phyloP scores from a whole-genome alignment of 805 yeast species.

The Scheffersomyces amazonensis region DNA sequence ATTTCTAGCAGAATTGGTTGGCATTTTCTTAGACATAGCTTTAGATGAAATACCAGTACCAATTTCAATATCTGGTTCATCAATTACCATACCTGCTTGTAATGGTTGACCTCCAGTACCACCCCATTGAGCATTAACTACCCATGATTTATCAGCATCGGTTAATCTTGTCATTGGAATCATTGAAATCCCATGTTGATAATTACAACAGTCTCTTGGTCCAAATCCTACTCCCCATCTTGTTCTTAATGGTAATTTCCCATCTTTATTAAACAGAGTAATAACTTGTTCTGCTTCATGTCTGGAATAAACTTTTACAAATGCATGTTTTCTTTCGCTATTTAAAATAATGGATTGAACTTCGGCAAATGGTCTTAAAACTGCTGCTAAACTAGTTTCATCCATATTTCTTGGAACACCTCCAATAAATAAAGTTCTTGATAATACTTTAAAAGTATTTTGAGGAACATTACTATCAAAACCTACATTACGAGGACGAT shows the following conservation, averaged over 20 bases:
- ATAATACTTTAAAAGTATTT: constrained; percentile 76
- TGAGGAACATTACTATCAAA: constrained; percentile 71
- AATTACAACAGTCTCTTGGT: constrained; percentile 97
- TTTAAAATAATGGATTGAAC: constrained; percentile 89
- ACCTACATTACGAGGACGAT: constrained; percentile 69
- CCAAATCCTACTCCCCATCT: constrained; percentile 99
- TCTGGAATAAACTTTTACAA: constrained; percentile 90
- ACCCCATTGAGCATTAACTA: constrained; percentile 90
- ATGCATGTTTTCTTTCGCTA: constrained; percentile 90
- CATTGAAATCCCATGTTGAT: constrained; percentile 83
- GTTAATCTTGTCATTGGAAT: constrained; percentile 87
- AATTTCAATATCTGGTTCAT: constrained; percentile 96
- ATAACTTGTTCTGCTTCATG: constrained; percentile 86
- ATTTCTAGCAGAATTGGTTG: constrained; percentile 80
- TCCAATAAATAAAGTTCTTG: constrained; percentile 91
- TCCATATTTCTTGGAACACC: constrained; percentile 86
- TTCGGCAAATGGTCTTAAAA: constrained; percentile 81
- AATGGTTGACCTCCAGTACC: constrained; percentile 91
- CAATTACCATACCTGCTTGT: constrained; percentile 76
- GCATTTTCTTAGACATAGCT: constrained; percentile 89
- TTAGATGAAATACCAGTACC: constrained; percentile 93
- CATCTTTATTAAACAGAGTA: constrained; percentile 66
- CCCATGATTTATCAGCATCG: constrained; percentile 92
- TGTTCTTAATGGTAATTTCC: constrained; percentile 66
- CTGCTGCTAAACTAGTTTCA: constrained; percentile 65